Evolutionary conservation across 2,329 filamentous ascomycete genomes (phyloP), one percentile per base, ranked within the genome.

Genomic region (Periconia sp.): DNA sequence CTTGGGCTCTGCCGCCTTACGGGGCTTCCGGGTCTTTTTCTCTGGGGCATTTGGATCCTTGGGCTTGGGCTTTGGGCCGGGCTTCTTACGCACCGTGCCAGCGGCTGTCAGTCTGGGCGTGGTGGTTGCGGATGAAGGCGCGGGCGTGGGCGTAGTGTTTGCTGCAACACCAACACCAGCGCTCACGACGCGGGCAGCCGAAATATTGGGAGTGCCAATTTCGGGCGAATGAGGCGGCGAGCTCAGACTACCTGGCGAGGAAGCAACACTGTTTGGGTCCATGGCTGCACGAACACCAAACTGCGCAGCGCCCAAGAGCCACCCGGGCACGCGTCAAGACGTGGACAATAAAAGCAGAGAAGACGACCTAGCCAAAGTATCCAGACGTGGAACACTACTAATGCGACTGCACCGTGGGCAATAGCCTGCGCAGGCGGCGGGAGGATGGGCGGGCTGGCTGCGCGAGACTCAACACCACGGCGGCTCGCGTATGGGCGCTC

Each of bases 1-100:
- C 78, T 87, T 59, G 35, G 72, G 68, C 41, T 73, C 71, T 19
- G 66, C 62, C 13, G 72, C 65, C 56, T 75, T 77, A 43, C 76
- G 68, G 25, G 73, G 59, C 55, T 74, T 76, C 52, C 72, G 71
- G 3, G 70, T 61, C 48, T 74, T 74, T 37, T 73, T 74, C 50
- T 74, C 71, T 29, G 66, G 69, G 49, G 40, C 62, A 60, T 40
- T 66, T 50, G 61, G 46, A 33, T 70, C 66, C 50, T 65, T 68
- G 24, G 58, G 39, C 41, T 72, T 71, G 28, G 69, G 58, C 57
- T 77, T 77, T 22, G 73, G 72, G 6, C 67, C 67, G 16, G 68
- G 71, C 59, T 69, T 76, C 53, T 72, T 72, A 45, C 72, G 66
- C 49, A 62, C 55, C 26, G 61, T 54, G 43, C 70, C 66, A 26